Conservation (phyloP, 2,329 filamentous ascomycete species). For the Cladosporium sp. region DNA sequence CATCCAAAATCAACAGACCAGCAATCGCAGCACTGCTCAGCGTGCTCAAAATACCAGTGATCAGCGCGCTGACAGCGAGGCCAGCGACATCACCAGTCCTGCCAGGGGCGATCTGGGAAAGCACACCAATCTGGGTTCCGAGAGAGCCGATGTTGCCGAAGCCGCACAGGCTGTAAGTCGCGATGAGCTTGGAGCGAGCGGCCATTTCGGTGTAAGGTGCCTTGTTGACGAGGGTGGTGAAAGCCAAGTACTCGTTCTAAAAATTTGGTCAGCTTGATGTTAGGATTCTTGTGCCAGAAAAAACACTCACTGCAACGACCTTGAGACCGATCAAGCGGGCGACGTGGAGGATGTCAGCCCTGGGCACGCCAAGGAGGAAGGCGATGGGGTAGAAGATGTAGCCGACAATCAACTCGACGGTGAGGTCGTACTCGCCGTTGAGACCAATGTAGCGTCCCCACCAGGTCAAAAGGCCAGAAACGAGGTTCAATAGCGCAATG, state of each 20-base stretch:
- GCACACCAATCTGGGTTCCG: conserved; percentile 85
- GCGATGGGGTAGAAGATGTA: conserved; percentile 78
- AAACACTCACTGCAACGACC: conserved; percentile 65
- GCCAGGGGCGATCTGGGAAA: conserved; percentile 75
- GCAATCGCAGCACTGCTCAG: conserved; percentile 77
- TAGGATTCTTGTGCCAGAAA: too few relatives aligned
- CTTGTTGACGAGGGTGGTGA: conserved; percentile 57
- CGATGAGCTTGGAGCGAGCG: conserved; percentile 74
- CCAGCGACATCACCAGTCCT: conserved; percentile 74
- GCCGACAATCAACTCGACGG: conserved; percentile 72
- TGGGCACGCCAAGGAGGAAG: conserved; percentile 78
- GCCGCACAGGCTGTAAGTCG: conserved; percentile 79
- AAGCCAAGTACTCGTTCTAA: conserved; percentile 78
- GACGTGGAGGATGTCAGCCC: conserved; percentile 67
- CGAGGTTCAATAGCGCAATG: conserved; percentile 71
- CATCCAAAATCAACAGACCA: conserved; percentile 68
- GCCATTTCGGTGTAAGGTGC: conserved; percentile 61
- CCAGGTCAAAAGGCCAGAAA: conserved; percentile 79
- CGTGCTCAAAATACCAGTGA: conserved; percentile 77
- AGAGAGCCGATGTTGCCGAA: conserved; percentile 81
- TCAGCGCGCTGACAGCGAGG: conserved; percentile 74
- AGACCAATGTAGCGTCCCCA: conserved; percentile 80
- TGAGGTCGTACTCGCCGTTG: conserved; percentile 65
- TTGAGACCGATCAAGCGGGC: conserved; percentile 80
- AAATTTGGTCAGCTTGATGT: conserved; percentile 4